Percentiles rank a stretch among this genome's conserved stretches.
Evolutionary conservation across 2,329 filamentous ascomycete genomes (phyloP).

Genomic region (Proliferodiscus dingleyae): DNA sequence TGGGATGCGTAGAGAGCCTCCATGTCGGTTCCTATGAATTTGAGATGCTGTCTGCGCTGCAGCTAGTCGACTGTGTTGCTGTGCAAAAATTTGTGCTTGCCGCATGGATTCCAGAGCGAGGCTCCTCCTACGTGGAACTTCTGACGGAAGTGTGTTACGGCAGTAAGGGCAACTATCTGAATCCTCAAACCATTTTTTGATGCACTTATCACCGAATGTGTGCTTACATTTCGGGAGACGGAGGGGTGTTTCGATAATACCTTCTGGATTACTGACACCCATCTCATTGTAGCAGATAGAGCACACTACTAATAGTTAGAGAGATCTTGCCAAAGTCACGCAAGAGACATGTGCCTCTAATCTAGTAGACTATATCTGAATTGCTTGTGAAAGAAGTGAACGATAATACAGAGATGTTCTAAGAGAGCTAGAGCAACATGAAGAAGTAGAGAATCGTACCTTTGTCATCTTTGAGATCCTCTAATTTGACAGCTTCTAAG

Average conservation of each 20-base stretch:
- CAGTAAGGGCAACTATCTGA: slow-evolving; percentile 61
- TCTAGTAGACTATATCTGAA: too few species aligned
- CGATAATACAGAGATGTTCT: too few species aligned
- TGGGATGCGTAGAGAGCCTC: neutral
- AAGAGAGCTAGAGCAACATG: too few species aligned
- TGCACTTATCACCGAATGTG: slow-evolving; percentile 59
- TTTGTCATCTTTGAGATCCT: slow-evolving; percentile 24
- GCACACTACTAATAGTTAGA: slow-evolving; percentile 41
- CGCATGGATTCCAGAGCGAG: slow-evolving; percentile 8
- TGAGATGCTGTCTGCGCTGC: slow-evolving; percentile 1
- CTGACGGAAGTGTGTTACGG: slow-evolving; percentile 54
- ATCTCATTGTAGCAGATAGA: slow-evolving; percentile 63
- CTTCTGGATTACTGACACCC: slow-evolving; percentile 52
- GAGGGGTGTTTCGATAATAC: slow-evolving; percentile 50
- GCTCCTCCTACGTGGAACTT: slow-evolving; percentile 28
- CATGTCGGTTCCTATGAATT: neutral
- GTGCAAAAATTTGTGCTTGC: neutral
- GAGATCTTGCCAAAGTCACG: neutral
- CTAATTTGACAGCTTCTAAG: slow-evolving; percentile 26
- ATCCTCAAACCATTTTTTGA: slow-evolving; percentile 61
- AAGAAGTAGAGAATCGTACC: slow-evolving; percentile 21
- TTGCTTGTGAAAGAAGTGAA: too few species aligned
- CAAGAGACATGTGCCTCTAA: neutral
- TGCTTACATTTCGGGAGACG: slow-evolving; percentile 59
- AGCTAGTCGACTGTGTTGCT: slow-evolving; percentile 8